Conservation (phyloP, 1,284 basidiomycete species). For the Rhodotorula sp. region DNA sequence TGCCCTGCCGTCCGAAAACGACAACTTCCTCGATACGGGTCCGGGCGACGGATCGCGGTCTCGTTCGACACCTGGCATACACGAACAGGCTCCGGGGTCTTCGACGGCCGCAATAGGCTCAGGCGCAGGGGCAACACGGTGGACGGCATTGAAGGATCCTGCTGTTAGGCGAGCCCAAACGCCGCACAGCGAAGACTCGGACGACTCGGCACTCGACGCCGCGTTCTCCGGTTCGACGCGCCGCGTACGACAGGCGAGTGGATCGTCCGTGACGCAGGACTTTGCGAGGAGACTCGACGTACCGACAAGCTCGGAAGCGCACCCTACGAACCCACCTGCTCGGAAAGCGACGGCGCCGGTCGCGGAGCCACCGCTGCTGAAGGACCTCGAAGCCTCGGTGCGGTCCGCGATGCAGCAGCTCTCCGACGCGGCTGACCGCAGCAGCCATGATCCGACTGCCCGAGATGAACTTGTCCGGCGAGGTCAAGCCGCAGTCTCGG, state of each 20-base stretch:
- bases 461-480: too few species aligned
- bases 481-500: too few species aligned
- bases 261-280: slow-evolving; percentile 6
- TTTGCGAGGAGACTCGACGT: slow-evolving; percentile 3
- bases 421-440: too few species aligned
- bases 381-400: not conserved
- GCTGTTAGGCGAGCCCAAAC: not conserved
- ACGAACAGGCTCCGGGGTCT: too few species aligned
- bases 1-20: slow-evolving; percentile 56
- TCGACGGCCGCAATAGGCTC: too few species aligned
- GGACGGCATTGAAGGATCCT: not conserved
- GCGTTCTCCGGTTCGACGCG: slow-evolving; percentile 10
- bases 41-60: slow-evolving; percentile 78
- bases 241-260: slow-evolving; percentile 4
- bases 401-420: too few species aligned
- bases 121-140: too few species aligned
- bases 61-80: not conserved
- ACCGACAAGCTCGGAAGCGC: not conserved
- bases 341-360: not conserved
- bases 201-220: slow-evolving; percentile 48
- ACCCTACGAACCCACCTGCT: too few species aligned
- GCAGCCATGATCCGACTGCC: too few species aligned
- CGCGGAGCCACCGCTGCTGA: not conserved
- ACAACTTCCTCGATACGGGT: slow-evolving; percentile 88
- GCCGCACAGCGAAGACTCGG: slow-evolving; percentile 53